Evolutionary conservation across 2,329 filamentous ascomycete species (phyloP).

Genomic region (Aciculosporium take): DNA sequence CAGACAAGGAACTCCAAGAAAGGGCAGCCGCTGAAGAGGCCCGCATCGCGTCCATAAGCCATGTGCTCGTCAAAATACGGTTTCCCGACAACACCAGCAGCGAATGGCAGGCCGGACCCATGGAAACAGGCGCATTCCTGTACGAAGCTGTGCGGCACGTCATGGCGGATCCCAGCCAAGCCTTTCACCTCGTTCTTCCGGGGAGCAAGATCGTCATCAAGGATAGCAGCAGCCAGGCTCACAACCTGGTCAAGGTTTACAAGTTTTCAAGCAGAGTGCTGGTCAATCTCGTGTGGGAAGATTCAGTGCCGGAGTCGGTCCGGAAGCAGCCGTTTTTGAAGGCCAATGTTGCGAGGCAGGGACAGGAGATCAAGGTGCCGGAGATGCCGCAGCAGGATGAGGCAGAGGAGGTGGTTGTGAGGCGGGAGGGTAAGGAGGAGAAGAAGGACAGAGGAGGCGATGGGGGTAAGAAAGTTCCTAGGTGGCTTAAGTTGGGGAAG

Average conservation of each 20-base stretch:
- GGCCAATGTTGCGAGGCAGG: constrained; percentile 40
- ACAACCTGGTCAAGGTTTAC: constrained; percentile 56
- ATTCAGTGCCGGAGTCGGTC: constrained; percentile 40
- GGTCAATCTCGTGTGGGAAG: constrained; percentile 63
- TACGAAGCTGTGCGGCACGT: constrained; percentile 62
- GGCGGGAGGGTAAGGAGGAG: constrained; percentile 18
- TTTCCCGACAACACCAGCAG: constrained; percentile 78
- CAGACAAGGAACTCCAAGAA: constrained; percentile 67
- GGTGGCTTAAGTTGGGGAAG: constrained; percentile 62
- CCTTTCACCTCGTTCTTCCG: constrained; percentile 58
- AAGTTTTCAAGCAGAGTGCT: constrained; percentile 57
- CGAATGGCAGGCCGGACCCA: constrained; percentile 53
- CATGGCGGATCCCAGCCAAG: constrained; percentile 48
- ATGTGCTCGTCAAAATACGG: constrained; percentile 63
- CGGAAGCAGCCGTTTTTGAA: constrained; percentile 47
- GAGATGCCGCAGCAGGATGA: constrained; percentile 32
- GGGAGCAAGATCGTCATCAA: constrained; percentile 35
- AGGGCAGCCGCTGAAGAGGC: constrained; percentile 52
- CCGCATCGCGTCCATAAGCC: constrained; percentile 49
- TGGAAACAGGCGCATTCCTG: constrained; percentile 55
- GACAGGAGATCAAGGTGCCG: constrained; percentile 52
- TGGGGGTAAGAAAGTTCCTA: constrained; percentile 40
- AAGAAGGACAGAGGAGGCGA: constrained; percentile 24
- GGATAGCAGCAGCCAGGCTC: constrained; percentile 30
- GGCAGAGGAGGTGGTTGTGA: constrained; percentile 18